Conservation (phyloP, 2,329 filamentous ascomycete genomes). For the Didymella keratinophila region DNA sequence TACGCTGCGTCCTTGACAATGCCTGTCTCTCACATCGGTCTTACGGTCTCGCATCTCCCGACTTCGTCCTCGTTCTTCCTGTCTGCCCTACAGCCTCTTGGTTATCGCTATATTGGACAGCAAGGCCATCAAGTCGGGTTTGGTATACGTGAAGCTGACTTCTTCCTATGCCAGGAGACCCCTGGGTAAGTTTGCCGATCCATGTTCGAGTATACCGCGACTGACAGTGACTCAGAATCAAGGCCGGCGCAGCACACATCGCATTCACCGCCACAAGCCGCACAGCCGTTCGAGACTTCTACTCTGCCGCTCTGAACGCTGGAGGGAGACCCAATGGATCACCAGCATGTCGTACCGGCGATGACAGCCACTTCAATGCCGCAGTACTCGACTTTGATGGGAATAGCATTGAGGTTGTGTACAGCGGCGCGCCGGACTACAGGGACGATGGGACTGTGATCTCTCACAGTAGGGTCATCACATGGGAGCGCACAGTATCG, state of each 20-base stretch:
- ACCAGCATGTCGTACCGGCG: slow-evolving; percentile 61
- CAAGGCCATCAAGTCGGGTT: slow-evolving; percentile 68
- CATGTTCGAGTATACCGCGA: slow-evolving; percentile 29
- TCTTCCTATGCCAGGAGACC: slow-evolving; percentile 69
- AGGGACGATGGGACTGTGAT: slow-evolving; percentile 52
- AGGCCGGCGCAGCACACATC: slow-evolving; percentile 66
- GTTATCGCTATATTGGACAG: slow-evolving; percentile 73
- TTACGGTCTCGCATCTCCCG: slow-evolving; percentile 78
- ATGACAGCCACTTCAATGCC: slow-evolving; percentile 67
- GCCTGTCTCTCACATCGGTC: slow-evolving; percentile 69
- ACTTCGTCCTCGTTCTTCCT: slow-evolving; percentile 86
- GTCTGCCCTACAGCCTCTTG: slow-evolving; percentile 77
- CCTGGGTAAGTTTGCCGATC: slow-evolving; percentile 57
- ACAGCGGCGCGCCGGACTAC: slow-evolving; percentile 56
- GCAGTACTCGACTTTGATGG: slow-evolving; percentile 79
- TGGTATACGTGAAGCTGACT: slow-evolving; percentile 67
- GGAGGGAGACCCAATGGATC: slow-evolving; percentile 67
- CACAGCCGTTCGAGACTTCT: slow-evolving; percentile 74
- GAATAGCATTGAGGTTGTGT: slow-evolving; percentile 83
- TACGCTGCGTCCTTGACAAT: slow-evolving; percentile 48
- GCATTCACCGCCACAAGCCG: slow-evolving; percentile 73
- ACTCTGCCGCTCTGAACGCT: slow-evolving; percentile 72
- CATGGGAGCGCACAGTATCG: slow-evolving; percentile 46
- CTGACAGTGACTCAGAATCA: slow-evolving; percentile 47
- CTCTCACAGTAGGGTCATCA: slow-evolving; percentile 56